Conservation (phyloP, 2,329 filamentous ascomycete species). For the Pezicula rhizophila region DNA sequence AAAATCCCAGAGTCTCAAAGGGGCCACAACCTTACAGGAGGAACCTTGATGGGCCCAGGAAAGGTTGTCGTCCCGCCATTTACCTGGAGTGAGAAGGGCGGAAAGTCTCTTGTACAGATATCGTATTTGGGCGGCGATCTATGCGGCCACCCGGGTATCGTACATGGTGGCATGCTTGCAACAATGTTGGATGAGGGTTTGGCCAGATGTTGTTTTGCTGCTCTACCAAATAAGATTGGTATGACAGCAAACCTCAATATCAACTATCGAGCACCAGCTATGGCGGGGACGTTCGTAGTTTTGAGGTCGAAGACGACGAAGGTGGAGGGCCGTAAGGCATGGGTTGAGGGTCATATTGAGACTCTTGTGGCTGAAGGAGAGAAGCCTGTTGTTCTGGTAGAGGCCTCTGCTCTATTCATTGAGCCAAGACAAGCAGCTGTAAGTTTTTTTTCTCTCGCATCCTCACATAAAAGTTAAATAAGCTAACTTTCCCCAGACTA, state of each 20-base stretch:
- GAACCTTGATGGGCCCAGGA: slow-evolving; percentile 67
- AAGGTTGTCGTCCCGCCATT: slow-evolving; percentile 78
- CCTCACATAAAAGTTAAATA: neutral
- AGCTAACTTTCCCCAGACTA: slow-evolving; percentile 8
- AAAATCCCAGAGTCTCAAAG: slow-evolving; percentile 71
- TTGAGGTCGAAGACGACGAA: slow-evolving; percentile 73
- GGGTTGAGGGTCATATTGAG: slow-evolving; percentile 85
- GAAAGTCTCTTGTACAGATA: slow-evolving; percentile 65
- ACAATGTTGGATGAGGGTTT: slow-evolving; percentile 89
- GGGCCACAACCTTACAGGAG: slow-evolving; percentile 72
- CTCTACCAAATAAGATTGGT: slow-evolving; percentile 77
- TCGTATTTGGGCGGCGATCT: slow-evolving; percentile 73
- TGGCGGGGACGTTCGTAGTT: slow-evolving; percentile 70
- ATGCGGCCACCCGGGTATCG: slow-evolving; percentile 83
- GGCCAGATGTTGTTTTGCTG: slow-evolving; percentile 80
- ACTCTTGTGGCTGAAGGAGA: slow-evolving; percentile 61
- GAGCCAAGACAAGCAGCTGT: slow-evolving; percentile 73
- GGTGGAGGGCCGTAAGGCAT: slow-evolving; percentile 89
- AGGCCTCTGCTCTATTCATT: slow-evolving; percentile 82
- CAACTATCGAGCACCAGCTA: slow-evolving; percentile 77
- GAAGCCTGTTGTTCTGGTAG: slow-evolving; percentile 63
- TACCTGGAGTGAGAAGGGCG: slow-evolving; percentile 65
- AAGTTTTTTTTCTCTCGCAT: slow-evolving; percentile 9
- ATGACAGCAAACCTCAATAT: slow-evolving; percentile 81
- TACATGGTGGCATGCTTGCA: slow-evolving; percentile 87